These are phyloP conservation scores for Phylloporus sp. DNA, from an alignment of 768 basidiomycete species.

Conservation along the genomic window DNA sequence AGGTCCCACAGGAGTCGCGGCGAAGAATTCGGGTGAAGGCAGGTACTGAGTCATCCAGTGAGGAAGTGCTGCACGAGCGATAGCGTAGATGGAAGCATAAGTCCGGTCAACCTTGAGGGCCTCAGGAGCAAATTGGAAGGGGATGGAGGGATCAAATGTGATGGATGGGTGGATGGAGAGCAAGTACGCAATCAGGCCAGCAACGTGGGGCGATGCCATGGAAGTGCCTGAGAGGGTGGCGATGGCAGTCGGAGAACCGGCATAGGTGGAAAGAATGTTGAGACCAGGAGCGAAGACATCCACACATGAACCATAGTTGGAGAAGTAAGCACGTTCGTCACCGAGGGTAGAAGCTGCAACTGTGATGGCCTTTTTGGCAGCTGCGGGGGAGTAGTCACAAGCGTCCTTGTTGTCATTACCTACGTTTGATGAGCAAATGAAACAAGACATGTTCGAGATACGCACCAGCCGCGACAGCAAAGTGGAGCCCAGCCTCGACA, in stretches of 20 bases:
- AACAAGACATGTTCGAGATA: constrained; percentile 6
- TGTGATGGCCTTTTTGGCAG: constrained; percentile 83
- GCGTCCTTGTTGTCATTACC: constrained; percentile 85
- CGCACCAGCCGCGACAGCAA: constrained; percentile 92
- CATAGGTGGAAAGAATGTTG: constrained; percentile 89
- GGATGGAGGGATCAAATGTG: constrained; percentile 51
- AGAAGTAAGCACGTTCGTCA: constrained; percentile 86
- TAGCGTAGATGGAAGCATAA: constrained; percentile 46
- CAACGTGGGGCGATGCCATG: constrained; percentile 93
- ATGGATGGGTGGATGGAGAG: constrained; percentile 78
- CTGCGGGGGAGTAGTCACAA: constrained; percentile 90
- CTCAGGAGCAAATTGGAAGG: constrained; percentile 34
- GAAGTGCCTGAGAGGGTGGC: constrained; percentile 86
- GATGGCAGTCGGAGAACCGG: constrained; percentile 51
- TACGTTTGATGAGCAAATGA: constrained; percentile 20
- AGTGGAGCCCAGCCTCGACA: constrained; percentile 81
- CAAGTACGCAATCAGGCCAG: constrained; percentile 87
- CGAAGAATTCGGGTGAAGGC: constrained; percentile 46
- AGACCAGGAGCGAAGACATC: constrained; percentile 91
- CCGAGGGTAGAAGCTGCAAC: constrained; percentile 86
- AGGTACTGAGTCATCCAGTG: constrained; percentile 53
- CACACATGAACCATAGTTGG: constrained; percentile 87
- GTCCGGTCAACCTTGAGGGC: constrained; percentile 31
- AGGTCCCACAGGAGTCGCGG: constrained; percentile 38
- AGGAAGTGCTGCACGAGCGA: constrained; percentile 54